Evolutionary conservation across 192 early-diverging fungal genomes (phyloP).

Genomic region (Backusella luteola): DNA sequence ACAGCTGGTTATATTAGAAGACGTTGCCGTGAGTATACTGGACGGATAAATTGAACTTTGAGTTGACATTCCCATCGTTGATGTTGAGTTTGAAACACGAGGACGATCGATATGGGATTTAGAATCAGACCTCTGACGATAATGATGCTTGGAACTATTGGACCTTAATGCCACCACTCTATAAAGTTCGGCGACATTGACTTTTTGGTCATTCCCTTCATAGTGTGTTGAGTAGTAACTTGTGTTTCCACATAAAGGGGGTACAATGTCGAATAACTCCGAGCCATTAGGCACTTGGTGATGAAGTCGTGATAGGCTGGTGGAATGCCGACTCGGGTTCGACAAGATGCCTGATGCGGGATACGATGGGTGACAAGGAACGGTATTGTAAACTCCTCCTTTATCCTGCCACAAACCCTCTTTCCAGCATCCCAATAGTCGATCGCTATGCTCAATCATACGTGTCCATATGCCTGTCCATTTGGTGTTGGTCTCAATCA

Average conservation of each 20-base stretch:
- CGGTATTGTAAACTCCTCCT: not conserved
- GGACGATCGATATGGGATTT: not conserved
- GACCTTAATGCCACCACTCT: not conserved
- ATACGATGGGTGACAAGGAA: slow-evolving; percentile 12
- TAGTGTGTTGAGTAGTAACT: not conserved
- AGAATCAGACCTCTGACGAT: not conserved
- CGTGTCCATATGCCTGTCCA: slow-evolving; percentile 31
- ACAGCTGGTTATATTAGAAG: not conserved
- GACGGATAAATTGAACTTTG: not conserved
- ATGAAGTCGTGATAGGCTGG: slow-evolving; percentile 6
- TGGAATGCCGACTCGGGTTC: slow-evolving; percentile 17
- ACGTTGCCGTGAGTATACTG: not conserved
- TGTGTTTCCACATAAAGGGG: slow-evolving; percentile 7
- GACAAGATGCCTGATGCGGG: not conserved
- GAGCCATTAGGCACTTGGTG: not conserved
- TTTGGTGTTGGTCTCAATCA: slow-evolving; percentile 22
- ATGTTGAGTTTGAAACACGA: slow-evolving; percentile 7
- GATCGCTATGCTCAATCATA: slow-evolving; percentile 22
- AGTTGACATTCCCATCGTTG: not conserved
- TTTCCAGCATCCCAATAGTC: slow-evolving; percentile 13
- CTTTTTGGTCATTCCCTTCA: not conserved
- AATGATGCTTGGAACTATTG: not conserved
- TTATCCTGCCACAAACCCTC: not conserved
- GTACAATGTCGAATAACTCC: slow-evolving; percentile 15
- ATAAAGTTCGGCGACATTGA: not conserved